phyloP scores from a whole-genome alignment of 495 filamentous ascomycete species.

The Rhizodiscina lignyota region DNA sequence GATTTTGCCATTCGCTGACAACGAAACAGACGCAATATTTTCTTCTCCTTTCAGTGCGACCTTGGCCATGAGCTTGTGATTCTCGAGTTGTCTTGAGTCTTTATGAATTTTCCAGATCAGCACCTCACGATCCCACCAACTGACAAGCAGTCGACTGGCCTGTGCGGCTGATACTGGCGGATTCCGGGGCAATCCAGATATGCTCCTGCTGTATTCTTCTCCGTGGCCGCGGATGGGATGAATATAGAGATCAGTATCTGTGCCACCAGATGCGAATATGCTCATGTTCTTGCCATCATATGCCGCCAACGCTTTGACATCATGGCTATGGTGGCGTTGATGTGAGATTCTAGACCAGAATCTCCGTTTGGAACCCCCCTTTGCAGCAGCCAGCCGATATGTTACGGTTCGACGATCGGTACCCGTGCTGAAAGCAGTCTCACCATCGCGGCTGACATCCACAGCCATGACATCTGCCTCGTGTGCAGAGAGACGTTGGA shows the following conservation, averaged over 20 bases:
- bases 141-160: constrained; percentile 56
- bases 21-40: constrained; percentile 64
- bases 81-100: constrained; percentile 46
- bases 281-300: constrained; percentile 74
- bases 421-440: constrained; percentile 75
- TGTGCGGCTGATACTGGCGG: constrained; percentile 53
- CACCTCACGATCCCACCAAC: constrained; percentile 86
- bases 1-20: constrained; percentile 56
- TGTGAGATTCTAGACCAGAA: constrained; percentile 72
- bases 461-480: constrained; percentile 82
- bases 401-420: constrained; percentile 76
- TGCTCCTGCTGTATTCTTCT: constrained; percentile 59
- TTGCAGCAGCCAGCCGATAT: constrained; percentile 44
- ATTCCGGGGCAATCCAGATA: constrained; percentile 67
- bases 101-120: constrained; percentile 59
- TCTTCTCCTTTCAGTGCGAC: constrained; percentile 68
- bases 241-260: constrained; percentile 68
- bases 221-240: constrained; percentile 65
- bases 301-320: constrained; percentile 87
- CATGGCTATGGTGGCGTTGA: constrained; percentile 69
- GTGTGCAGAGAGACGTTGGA: constrained; percentile 71
- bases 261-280: constrained; percentile 85
- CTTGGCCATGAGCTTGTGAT: constrained; percentile 47
- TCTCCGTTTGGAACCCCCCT: constrained; percentile 37
- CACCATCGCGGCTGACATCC: constrained; percentile 60